These are phyloP conservation scores for Aspergillus fructus DNA, from an alignment of 2,329 filamentous ascomycete genomes.

Conservation along the genomic window DNA sequence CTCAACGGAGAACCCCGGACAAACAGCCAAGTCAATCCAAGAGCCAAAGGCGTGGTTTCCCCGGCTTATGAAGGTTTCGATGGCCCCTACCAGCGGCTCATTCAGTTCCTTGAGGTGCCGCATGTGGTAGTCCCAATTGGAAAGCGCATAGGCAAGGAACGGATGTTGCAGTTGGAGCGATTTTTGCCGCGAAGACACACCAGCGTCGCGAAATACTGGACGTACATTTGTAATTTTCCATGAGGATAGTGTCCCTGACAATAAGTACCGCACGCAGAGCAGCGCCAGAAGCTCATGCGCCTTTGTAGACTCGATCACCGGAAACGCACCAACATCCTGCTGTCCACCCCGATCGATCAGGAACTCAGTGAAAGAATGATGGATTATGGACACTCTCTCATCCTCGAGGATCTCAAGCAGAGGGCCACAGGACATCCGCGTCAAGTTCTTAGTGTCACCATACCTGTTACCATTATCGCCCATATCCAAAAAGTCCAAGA, in stretches of 20 bases:
- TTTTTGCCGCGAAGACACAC: not conserved
- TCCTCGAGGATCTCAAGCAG: conserved; percentile 48
- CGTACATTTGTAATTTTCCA: not conserved
- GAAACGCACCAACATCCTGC: not conserved
- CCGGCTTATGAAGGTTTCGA: not conserved
- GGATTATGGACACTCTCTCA: conserved; percentile 47
- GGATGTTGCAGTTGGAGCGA: not conserved
- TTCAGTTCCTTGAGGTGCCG: not conserved
- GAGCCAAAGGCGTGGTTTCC: not conserved
- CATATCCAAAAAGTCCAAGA: conserved; percentile 17
- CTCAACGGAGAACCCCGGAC: not conserved
- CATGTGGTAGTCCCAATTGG: not conserved
- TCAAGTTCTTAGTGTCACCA: conserved; percentile 33
- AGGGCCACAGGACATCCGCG: conserved; percentile 40
- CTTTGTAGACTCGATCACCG: not conserved
- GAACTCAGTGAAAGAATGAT: conserved; percentile 52
- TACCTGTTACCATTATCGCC: conserved; percentile 1
- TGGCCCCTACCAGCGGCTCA: not conserved
- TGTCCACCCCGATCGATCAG: conserved; percentile 28
- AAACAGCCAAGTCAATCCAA: not conserved
- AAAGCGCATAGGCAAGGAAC: not conserved
- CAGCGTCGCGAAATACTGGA: not conserved
- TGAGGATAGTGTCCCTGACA: not conserved
- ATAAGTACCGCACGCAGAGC: not conserved
- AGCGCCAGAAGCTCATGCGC: not conserved